Base-by-base conservation (phyloP, 768 basidiomycete genomes). In the Astraeus odoratus region DNA sequence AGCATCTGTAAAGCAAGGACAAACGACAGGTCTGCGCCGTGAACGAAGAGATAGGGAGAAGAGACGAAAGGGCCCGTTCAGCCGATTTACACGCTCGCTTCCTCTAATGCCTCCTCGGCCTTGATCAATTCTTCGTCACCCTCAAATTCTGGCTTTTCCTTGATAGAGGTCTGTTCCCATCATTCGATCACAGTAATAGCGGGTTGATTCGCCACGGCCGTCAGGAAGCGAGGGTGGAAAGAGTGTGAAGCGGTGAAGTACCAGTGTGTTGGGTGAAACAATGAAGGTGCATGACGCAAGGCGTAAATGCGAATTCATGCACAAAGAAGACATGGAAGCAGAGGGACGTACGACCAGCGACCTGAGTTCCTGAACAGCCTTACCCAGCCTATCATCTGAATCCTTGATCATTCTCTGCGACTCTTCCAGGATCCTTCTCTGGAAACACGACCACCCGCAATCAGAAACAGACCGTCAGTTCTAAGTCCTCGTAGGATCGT, bases 361-460 rank as follows among this genome's bases (percentile, higher is more conserved):
- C 51, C 72, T 68, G 48, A 93, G 71, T 44, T 86, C 85, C 45
- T 68, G 78, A 24, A 71, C 70, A 25, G 78, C 80, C 56, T 72
- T 76, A 38, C 71, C 76, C n/a, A 89, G 67, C 38, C 84, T 75
- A 44, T 61, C 72, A 44, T 69, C 66, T 18, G 81, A 74, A 58
- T 91, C 86, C 41, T 66, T 65, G 48, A 91, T 75, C 89, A 94
- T 89, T 71, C 79, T 88, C 50, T 77, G 67, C 34, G 83, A 81
- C 69, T 94, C 90, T 46, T 86, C 81, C 39, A 81, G 65, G 68
- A 90, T 69, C 57, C 73, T 76, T 44, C 62, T 71, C 87, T 90
- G 47, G 46, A 36, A 42, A 39, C 42, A 51, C 10, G 23, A 42
- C 8, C 36, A 16, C 31, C 16, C 42, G 46, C 31, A 25, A 37